Evolutionary conservation across 2,329 filamentous ascomycete genomes (phyloP).

Genomic region (Fusarium sp.): DNA sequence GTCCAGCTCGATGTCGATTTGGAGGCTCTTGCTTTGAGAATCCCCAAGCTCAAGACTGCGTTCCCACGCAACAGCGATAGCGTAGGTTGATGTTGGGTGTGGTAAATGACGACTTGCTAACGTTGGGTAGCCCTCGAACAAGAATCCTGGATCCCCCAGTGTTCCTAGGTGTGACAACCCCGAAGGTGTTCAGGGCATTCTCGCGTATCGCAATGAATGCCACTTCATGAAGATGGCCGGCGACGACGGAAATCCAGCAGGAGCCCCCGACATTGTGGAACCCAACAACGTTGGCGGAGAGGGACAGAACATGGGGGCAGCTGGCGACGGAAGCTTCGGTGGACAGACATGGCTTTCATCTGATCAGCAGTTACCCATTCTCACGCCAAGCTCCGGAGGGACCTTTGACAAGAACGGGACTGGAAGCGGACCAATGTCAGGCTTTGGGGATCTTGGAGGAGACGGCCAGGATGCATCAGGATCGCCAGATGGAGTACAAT

Average conservation of each 20-base stretch:
- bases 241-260: conserved; percentile 53
- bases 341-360: conserved; percentile 51
- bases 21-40: conserved; percentile 71
- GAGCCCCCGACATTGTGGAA: conserved; percentile 52
- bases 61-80: conserved; percentile 62
- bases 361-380: conserved; percentile 51
- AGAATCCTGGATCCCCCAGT: conserved; percentile 28
- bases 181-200: conserved; percentile 52
- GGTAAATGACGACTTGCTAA: conserved; percentile 32
- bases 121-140: conserved; percentile 43
- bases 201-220: conserved; percentile 56
- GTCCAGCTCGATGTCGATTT: conserved; percentile 93
- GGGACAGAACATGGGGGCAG: conserved; percentile 34
- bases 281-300: conserved; percentile 40
- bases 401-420: conserved; percentile 48
- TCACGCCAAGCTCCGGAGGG: conserved; percentile 48
- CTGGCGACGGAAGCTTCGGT: conserved; percentile 43
- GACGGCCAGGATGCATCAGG: conserved; percentile 56
- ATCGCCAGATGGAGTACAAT: conserved; percentile 59
- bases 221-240: conserved; percentile 52
- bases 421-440: conserved; percentile 42
- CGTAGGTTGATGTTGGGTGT: conserved; percentile 52
- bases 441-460: conserved; percentile 57
- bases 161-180: conserved; percentile 47
- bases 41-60: conserved; percentile 63